phyloP scores from a whole-genome alignment of 2,329 filamentous ascomycete species.

The Zymoseptoria tritici region DNA sequence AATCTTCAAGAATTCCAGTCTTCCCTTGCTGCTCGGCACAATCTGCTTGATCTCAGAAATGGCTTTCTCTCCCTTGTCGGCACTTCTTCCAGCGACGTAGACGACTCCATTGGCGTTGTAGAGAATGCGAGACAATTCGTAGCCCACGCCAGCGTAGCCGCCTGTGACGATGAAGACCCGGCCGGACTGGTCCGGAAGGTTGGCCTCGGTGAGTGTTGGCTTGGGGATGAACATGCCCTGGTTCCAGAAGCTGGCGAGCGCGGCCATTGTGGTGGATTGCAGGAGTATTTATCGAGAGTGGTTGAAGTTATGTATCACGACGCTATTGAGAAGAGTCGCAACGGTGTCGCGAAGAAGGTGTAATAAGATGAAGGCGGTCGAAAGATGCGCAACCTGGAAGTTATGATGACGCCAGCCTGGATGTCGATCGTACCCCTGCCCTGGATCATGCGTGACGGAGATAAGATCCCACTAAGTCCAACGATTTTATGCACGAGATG shows the following conservation, averaged over 20 bases:
- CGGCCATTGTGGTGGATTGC: neutral
- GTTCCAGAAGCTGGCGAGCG: neutral
- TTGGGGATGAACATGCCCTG: slow-evolving; percentile 25
- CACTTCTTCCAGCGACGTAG: slow-evolving; percentile 47
- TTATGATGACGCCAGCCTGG: neutral
- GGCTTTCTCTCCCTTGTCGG: slow-evolving; percentile 38
- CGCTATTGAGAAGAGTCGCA: too few species aligned
- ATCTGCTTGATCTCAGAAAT: slow-evolving; percentile 38
- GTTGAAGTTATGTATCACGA: too few species aligned
- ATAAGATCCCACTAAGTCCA: too few species aligned
- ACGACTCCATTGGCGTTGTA: slow-evolving; percentile 48
- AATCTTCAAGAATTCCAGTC: slow-evolving; percentile 40
- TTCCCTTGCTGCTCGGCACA: slow-evolving; percentile 33
- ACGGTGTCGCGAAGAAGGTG: too few species aligned
- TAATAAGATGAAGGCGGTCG: too few species aligned
- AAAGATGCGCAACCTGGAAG: too few species aligned
- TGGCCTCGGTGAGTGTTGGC: slow-evolving; percentile 38
- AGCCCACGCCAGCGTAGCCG: slow-evolving; percentile 43
- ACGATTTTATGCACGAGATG: too few species aligned
- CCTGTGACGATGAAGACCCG: slow-evolving; percentile 49
- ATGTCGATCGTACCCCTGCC: neutral
- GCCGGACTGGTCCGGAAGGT: slow-evolving; percentile 36
- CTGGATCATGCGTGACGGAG: neutral
- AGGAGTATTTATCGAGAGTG: neutral
- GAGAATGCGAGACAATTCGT: slow-evolving; percentile 47